Evolutionary conservation across 2,329 filamentous ascomycete genomes (phyloP), one percentile per base, ranked within the genome.

Genomic region (Neonectria sp.): DNA sequence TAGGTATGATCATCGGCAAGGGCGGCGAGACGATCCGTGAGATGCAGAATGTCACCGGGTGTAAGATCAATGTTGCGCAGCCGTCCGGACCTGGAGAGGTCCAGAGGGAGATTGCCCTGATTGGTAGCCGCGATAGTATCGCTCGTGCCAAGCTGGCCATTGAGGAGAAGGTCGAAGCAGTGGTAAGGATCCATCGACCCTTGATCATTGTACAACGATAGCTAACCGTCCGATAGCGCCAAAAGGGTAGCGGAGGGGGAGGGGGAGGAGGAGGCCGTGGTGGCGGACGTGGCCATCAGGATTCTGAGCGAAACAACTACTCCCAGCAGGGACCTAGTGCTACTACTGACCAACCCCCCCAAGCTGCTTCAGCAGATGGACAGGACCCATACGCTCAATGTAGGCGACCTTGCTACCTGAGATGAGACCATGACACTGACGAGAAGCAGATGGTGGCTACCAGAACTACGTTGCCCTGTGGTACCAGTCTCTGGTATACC

Each of bases 1-100:
- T 97, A 61, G 95, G 95, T 68, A 97, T 97, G 95, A 97, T 97
- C 71, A 97, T 97, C 68, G 95, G 95, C 71, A 97, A 97, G 85
- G 93, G 94, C 63, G 95, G 95, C 71, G 95, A 97, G 83, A 97
- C 95, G 0, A 97, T 97, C 78, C 94, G 95, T 71, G 94, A 97
- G 73, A 97, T 97, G 92, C 95, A 97, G 80, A 92, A 91, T 77
- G 88, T 85, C 35, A 96, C 94, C 6, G 93, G 93, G 52, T 97
- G 95, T 87, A 97, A 97, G 84, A 97, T 97, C 85, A 97, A 97
- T 76, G 95, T 97, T 29, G 93, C 93, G 35, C 93, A 93, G 75
- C 91, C 94, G 8, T 91, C 91, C 40, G 92, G 92, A 17, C 91
- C 92, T 56, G 88, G 89, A 71, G 94, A 97, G 77, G 88, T 91